A percentile compares a stretch with the other conserved stretches of the same genome.
Evolutionary conservation across 2,329 filamentous ascomycete species (phyloP).

Genomic region (Hymenoscyphus fraxineus): DNA sequence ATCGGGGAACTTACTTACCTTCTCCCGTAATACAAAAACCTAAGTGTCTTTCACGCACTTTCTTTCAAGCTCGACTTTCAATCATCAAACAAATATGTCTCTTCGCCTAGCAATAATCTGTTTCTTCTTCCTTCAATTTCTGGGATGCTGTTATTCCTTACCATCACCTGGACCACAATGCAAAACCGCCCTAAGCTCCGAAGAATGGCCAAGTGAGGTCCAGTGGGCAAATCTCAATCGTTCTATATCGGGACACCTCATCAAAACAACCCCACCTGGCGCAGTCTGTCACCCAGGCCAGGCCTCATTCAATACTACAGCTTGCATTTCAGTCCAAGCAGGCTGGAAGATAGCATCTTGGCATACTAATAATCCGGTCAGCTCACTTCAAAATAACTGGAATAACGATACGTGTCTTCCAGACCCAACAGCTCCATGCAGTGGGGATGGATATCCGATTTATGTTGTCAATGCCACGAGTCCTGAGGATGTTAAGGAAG

Average conservation of each 20-base stretch:
- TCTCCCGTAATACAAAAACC: too few relatives aligned
- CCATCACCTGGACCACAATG: slow-evolving; percentile 31
- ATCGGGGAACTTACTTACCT: too few relatives aligned
- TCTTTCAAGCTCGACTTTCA: neutral
- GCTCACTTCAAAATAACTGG: slow-evolving; percentile 41
- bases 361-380: slow-evolving; percentile 39
- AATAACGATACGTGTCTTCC: slow-evolving; percentile 51
- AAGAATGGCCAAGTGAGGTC: slow-evolving; percentile 45
- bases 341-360: slow-evolving; percentile 37
- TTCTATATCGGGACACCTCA: slow-evolving; percentile 41
- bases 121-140: neutral
- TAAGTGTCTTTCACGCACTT: too few relatives aligned
- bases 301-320: slow-evolving; percentile 31
- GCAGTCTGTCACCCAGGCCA: slow-evolving; percentile 42
- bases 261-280: slow-evolving; percentile 43
- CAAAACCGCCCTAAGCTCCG: slow-evolving; percentile 46
- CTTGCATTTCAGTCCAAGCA: slow-evolving; percentile 35
- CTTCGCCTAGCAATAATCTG: neutral
- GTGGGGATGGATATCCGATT: slow-evolving; percentile 38
- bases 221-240: slow-evolving; percentile 46
- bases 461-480: slow-evolving; percentile 37
- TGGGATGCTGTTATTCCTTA: neutral
- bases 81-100: neutral
- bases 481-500: slow-evolving; percentile 26
- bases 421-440: slow-evolving; percentile 37